phyloP scores from a whole-genome alignment of 345 rosid species.

The Ailanthus altissimus region DNA sequence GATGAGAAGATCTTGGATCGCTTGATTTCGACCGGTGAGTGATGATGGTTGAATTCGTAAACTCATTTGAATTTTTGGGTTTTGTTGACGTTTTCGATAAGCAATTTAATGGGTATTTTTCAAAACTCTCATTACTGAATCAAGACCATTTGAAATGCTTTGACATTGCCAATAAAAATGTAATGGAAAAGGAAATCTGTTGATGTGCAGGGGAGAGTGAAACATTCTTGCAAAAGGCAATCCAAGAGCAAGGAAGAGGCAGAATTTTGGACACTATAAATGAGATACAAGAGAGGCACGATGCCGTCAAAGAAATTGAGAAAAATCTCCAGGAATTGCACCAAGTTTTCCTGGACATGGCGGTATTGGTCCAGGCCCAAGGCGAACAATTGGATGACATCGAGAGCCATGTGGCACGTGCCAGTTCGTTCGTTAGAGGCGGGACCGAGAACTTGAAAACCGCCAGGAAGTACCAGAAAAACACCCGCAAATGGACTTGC shows the following conservation, averaged over 20 bases:
- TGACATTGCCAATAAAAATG: no score
- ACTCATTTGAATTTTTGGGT: background rate
- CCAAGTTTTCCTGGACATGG: constrained; percentile 90
- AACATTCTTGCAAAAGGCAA: constrained; percentile 82
- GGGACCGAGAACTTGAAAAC: constrained; percentile 58
- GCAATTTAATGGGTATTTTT: background rate
- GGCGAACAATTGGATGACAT: constrained; percentile 81
- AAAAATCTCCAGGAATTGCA: constrained; percentile 79
- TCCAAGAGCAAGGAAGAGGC: constrained; percentile 92
- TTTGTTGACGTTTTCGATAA: background rate
- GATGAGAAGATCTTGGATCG: constrained; percentile 76
- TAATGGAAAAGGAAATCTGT: background rate
- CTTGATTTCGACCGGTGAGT: constrained; percentile 83
- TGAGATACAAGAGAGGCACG: constrained; percentile 91
- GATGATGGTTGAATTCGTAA: background rate
- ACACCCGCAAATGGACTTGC: constrained; percentile 81
- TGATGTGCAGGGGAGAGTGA: constrained; percentile 77
- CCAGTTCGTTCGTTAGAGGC: constrained; percentile 63
- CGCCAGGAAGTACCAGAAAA: constrained; percentile 72
- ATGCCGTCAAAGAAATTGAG: constrained; percentile 78
- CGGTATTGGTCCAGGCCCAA: constrained; percentile 73
- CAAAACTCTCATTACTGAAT: background rate
- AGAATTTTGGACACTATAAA: constrained; percentile 67
- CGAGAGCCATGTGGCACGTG: constrained; percentile 75
- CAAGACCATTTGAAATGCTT: background rate